Evolutionary conservation across 78 protist species (phyloP).

Genomic region (Guillardia theta): DNA sequence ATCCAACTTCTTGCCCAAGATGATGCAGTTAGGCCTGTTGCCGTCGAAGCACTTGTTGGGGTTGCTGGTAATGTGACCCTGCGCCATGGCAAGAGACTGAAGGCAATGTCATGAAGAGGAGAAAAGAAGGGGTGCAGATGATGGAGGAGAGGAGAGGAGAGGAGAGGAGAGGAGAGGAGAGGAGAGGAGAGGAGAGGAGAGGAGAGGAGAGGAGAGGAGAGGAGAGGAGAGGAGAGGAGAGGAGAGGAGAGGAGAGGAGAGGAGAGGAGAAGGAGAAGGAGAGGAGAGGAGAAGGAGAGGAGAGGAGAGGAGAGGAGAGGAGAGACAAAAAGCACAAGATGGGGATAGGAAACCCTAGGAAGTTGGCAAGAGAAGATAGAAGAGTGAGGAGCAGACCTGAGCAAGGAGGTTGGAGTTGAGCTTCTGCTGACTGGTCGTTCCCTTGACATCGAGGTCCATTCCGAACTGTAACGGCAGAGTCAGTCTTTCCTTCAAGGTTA

Average conservation of each 20-base stretch:
- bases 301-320: not conserved
- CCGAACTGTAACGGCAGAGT: too few species aligned
- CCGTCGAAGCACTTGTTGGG: conserved; percentile 42
- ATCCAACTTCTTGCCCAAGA: conserved; percentile 28
- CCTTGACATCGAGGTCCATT: conserved; percentile 67
- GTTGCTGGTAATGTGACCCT: not conserved
- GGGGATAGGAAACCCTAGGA: not conserved
- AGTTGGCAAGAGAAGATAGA: not conserved
- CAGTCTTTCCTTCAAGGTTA: too few species aligned
- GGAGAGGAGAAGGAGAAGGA: not conserved
- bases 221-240: not conserved
- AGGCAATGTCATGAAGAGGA: not conserved
- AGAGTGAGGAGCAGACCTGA: conserved; percentile 10
- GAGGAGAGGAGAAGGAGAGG: not conserved
- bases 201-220: conserved; percentile 1
- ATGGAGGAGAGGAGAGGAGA: not conserved
- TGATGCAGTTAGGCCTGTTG: not conserved
- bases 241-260: not conserved
- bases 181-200: not conserved
- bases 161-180: not conserved
- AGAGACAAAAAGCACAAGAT: not conserved
- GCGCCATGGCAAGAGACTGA: not conserved
- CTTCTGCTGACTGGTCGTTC: conserved; percentile 56
- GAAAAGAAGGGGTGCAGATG: not conserved
- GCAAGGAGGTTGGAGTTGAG: conserved; percentile 92